Base-by-base conservation (phyloP, 371 early-diverging fungal genomes). In the Lichtheimia hyalospora region DNA sequence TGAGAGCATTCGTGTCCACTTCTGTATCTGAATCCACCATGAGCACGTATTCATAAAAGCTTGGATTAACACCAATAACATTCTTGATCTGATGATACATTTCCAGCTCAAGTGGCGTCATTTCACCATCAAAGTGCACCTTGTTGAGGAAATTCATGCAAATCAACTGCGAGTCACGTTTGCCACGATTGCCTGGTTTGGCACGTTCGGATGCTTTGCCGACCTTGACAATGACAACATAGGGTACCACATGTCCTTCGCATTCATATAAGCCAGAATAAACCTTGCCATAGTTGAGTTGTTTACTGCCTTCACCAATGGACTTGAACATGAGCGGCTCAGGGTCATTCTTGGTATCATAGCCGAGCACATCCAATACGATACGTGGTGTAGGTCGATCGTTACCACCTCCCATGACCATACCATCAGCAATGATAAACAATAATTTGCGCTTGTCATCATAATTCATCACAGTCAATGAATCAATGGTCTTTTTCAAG, bases 101-200 rank as follows among this genome's bases (percentile, higher is more conserved):
- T 66, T 95, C 96, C 43, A 91, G 85, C 68, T 97, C 97, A 59
- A 96, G 79, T 20, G 95, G 93, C 12, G 92, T 87, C 91, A 96
- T 90, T 58, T 94, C 86, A 46, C 81, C 68, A 66, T 95, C 91
- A 77, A 94, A 96, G 73, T 98, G 96, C 10, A 99, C 93, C 74
- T 95, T 94, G 79, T 93, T 93, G 70, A 99, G 89, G 84, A 99
- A 99, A 54, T 92, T 85, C 99, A 99, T 99, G 66, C 95, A 88
- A 55, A 99, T 89, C 76, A 99, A 89, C 84, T 99, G 99, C 34
- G 98, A 96, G 81, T 99, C 99, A 69, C 99, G 92, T 84, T 99
- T 99, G 64, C 99, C 99, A 46, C 99, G 84, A 74, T 99, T 99
- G n/a, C 97, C 98, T 7, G 95, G 89, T 69, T 90, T 92, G 57